These are phyloP conservation scores for Penicillium sp. DNA, from an alignment of 2,329 filamentous ascomycete genomes.

Conservation along the genomic window DNA sequence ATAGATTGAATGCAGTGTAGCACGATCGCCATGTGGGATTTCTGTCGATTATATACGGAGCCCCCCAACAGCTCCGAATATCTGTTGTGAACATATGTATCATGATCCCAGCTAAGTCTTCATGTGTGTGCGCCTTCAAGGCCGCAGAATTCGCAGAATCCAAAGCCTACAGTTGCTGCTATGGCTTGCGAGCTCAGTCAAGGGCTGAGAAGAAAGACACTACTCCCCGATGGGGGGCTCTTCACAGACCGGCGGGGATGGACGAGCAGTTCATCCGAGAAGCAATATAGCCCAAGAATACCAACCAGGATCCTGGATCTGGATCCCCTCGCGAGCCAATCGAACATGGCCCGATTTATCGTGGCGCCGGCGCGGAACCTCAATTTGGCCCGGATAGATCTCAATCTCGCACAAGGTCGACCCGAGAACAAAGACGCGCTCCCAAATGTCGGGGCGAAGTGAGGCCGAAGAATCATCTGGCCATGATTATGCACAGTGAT, in stretches of 20 bases:
- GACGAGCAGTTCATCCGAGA: conserved; percentile 5
- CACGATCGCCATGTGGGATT: neutral
- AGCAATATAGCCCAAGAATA: conserved; percentile 4
- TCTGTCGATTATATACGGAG: conserved; percentile 10
- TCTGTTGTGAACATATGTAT: no score
- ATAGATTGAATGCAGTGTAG: conserved; percentile 3
- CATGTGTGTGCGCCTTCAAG: no score
- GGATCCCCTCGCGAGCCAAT: conserved; percentile 12
- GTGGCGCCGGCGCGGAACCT: conserved; percentile 9
- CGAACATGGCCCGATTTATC: neutral
- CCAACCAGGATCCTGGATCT: conserved; percentile 8
- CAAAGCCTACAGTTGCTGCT: no score
- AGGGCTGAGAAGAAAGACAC: no score
- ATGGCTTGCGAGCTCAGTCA: no score
- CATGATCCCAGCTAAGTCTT: no score
- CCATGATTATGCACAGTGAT: conserved; percentile 6
- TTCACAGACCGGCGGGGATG: no score
- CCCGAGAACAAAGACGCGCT: conserved; percentile 5
- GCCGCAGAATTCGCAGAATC: no score
- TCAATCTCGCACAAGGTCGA: conserved; percentile 6
- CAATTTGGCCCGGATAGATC: conserved; percentile 1
- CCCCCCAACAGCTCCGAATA: no score
- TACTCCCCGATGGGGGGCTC: no score
- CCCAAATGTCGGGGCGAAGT: conserved; percentile 13
- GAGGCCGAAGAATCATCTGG: conserved; percentile 8